Evolutionary conservation across 495 filamentous ascomycete genomes (phyloP), one percentile per base, ranked within the genome.

Genomic region (Penicillium paxilli): DNA sequence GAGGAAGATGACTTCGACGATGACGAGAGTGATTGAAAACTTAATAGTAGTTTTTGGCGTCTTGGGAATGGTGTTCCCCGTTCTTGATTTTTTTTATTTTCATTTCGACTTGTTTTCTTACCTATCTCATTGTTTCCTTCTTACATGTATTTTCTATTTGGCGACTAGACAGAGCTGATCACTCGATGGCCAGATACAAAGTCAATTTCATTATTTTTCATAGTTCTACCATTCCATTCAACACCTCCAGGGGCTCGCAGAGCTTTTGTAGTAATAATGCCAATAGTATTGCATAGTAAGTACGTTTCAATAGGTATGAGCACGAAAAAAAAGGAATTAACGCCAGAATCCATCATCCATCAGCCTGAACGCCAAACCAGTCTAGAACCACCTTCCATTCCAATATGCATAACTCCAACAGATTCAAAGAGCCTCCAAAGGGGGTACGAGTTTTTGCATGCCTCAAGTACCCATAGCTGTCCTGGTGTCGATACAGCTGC

Each of bases 1-100:
- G 73, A 67, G 4, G 67, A 44, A 8, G 68, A 73, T 59, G 73
- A 73, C 58, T 75, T 76, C 49, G 65, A 68, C 17, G 67, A 70
- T 1, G 72, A 62, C 37, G 69, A 76, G 23, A 69, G 68, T 51
- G 75, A 78, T n/a, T 78, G 63, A 47, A 49, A 4, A 3, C 22
- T n/a, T 8, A 21, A 33, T 50, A 5, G 11, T 33, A 16, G 10
- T 7, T 19, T n/a, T n/a, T n/a, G n/a, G 44, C 22, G 33, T 38
- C 30, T 50, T 45, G 38, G 1, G 37, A 28, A 32, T 42, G 16
- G 37, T 28, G 12, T 24, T 1, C 20, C 32, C n/a, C 26, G 11
- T 14, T 47, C 35, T 44, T 25, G 24, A 16, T 49, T 5, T 44
- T 35, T 59, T 49, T n/a, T n/a, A n/a, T n/a, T n/a, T n/a, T n/a